phyloP scores from a whole-genome alignment of 2,329 filamentous ascomycete genomes.

The Seiridium cupressi region DNA sequence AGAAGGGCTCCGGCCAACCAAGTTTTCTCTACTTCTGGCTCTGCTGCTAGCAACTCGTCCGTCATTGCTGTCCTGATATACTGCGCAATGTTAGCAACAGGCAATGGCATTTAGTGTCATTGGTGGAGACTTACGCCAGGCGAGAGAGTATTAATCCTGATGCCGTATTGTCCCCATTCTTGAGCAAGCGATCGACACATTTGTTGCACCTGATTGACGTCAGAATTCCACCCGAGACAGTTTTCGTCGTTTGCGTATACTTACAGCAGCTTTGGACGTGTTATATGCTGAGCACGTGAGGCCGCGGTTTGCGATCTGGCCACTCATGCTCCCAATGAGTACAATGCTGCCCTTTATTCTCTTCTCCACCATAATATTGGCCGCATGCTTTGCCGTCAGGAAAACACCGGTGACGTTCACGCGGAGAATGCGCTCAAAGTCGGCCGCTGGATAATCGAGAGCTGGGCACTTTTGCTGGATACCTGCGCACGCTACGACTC shows the following conservation, averaged over 20 bases:
- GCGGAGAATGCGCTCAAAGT: conserved; percentile 67
- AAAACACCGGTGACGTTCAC: conserved; percentile 71
- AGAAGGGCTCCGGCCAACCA: conserved; percentile 55
- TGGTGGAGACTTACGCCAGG: conserved; percentile 38
- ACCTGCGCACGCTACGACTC: conserved; percentile 44
- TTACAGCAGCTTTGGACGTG: conserved; percentile 53
- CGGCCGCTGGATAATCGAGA: conserved; percentile 47
- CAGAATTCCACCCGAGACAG: too few species aligned
- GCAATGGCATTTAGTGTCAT: too few species aligned
- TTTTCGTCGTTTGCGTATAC: too few species aligned
- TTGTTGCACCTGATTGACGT: conserved; percentile 43
- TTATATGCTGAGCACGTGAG: conserved; percentile 64
- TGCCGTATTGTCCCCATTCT: conserved; percentile 62
- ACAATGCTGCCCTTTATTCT: conserved; percentile 45
- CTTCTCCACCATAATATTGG: conserved; percentile 49
- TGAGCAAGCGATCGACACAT: conserved; percentile 57
- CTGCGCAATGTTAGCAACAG: too few species aligned
- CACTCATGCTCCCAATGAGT: conserved; percentile 49
- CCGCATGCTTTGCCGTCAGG: conserved; percentile 68
- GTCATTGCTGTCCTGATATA: conserved; percentile 50
- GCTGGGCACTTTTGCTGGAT: conserved; percentile 46
- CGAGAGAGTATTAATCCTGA: conserved; percentile 65
- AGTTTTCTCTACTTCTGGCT: conserved; percentile 48
- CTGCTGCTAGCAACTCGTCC: conserved; percentile 38
- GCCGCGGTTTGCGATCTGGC: conserved; percentile 49